Percentiles rank a stretch among this genome's conserved stretches.
Evolutionary conservation across 345 rosid genomes (phyloP).

Genomic region (Citrus australasica): DNA sequence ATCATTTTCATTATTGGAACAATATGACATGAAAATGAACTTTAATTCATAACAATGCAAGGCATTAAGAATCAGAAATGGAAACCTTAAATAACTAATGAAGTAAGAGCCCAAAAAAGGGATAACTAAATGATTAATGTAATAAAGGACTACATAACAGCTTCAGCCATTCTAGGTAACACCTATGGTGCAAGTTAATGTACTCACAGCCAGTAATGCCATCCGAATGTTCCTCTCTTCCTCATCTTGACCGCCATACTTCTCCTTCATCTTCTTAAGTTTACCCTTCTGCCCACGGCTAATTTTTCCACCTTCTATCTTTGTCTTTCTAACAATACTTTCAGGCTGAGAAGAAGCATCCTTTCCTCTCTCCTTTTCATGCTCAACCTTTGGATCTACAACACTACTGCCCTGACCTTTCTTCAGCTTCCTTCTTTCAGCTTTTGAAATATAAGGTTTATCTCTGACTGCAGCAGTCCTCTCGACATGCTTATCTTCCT

Average conservation of each 20-base stretch:
- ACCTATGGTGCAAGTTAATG: not conserved
- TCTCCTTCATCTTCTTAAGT: conserved; percentile 97
- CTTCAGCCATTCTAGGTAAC: not conserved
- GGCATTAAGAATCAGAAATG: not conserved
- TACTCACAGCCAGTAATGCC: conserved; percentile 90
- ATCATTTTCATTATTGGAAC: conserved; percentile 1
- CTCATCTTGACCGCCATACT: conserved; percentile 95
- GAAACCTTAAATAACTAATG: not conserved
- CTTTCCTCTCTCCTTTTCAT: conserved; percentile 40
- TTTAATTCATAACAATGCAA: not conserved
- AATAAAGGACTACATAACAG: not conserved
- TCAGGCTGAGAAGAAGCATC: conserved; percentile 33
- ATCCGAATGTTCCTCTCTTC: conserved; percentile 82
- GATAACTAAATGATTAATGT: not conserved
- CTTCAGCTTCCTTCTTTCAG: conserved; percentile 91
- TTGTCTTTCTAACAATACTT: conserved; percentile 37
- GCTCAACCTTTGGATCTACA: conserved; percentile 30
- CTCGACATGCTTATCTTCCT: conserved; percentile 44
- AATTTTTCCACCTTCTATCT: conserved; percentile 58
- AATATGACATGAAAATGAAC: not conserved
- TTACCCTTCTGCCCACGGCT: conserved; percentile 89
- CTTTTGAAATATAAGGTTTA: conserved; percentile 77
- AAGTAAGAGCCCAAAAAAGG: not conserved
- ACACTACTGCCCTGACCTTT: conserved; percentile 51
- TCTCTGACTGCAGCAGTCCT: conserved; percentile 41